Conservation (phyloP, 2,329 filamentous ascomycete genomes). For the Chaetomiaceae sp. region DNA sequence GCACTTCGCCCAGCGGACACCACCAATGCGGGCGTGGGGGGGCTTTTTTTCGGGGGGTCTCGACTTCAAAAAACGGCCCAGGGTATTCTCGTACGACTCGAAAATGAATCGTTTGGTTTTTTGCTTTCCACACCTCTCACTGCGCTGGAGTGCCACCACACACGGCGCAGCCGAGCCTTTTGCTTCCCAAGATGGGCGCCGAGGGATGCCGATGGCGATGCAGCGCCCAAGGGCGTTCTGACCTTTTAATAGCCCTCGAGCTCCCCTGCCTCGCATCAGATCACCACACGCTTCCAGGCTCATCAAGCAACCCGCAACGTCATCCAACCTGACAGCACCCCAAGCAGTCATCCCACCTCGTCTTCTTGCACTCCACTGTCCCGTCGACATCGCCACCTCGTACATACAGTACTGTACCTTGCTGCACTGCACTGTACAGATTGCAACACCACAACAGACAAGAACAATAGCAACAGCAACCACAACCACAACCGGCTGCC, state of each 20-base stretch:
- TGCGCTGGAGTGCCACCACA: slow-evolving; percentile 16
- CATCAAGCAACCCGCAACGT: slow-evolving; percentile 7
- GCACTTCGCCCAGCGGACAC: background rate
- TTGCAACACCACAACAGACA: no score
- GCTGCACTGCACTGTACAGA: no score
- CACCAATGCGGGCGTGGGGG: no score
- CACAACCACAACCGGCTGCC: background rate
- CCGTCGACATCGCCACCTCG: no score
- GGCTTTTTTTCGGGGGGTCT: slow-evolving; percentile 1
- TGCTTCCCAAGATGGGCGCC: slow-evolving; percentile 10
- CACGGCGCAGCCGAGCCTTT: slow-evolving; percentile 4
- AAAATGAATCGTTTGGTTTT: slow-evolving; percentile 23
- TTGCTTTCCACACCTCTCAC: slow-evolving; percentile 4
- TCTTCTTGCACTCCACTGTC: no score
- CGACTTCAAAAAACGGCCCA: slow-evolving; percentile 11
- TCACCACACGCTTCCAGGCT: background rate
- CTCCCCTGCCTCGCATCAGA: slow-evolving; percentile 5
- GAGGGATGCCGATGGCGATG: slow-evolving; percentile 5
- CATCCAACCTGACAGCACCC: no score
- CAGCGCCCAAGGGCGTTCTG: background rate
- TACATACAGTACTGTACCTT: no score
- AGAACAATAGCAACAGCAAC: no score
- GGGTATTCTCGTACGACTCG: slow-evolving; percentile 24
- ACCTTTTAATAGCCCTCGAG: slow-evolving; percentile 17
- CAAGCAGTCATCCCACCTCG: no score